A percentile compares a stretch with the other conserved stretches of the same genome.
phyloP scores from a whole-genome alignment of 371 early-diverging fungal genomes.

The Smittium culicis region DNA sequence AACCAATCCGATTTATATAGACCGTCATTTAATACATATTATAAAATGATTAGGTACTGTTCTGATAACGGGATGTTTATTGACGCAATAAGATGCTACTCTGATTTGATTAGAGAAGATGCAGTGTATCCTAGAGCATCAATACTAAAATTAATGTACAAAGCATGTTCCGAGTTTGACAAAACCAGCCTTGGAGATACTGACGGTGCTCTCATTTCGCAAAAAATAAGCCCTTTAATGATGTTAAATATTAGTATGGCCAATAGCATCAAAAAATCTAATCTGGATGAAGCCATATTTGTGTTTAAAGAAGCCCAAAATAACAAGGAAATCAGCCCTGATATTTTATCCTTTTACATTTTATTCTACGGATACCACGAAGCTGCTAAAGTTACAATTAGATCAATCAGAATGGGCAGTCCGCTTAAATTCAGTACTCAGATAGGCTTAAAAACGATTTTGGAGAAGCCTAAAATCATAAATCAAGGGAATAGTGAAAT shows the following conservation, averaged over 20 bases:
- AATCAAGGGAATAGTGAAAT: not conserved
- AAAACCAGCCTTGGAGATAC: not conserved
- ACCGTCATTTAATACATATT: slow-evolving; percentile 1
- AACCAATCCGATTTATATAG: not conserved
- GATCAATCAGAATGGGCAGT: not conserved
- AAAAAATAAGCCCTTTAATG: not conserved
- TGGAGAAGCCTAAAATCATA: not conserved
- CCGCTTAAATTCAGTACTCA: not conserved
- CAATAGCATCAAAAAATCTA: not conserved
- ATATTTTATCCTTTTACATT: not conserved
- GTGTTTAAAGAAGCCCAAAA: not conserved
- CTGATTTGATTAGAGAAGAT: not conserved
- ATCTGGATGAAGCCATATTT: not conserved
- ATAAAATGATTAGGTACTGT: not conserved
- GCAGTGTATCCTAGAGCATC: not conserved
- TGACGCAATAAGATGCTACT: not conserved
- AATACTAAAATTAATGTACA: not conserved
- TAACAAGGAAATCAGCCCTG: not conserved
- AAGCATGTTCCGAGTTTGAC: not conserved
- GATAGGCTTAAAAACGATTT: not conserved
- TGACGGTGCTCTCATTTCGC: not conserved
- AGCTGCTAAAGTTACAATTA: not conserved
- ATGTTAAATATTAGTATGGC: not conserved
- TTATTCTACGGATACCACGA: slow-evolving; percentile 3
- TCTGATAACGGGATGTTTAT: not conserved